A percentile compares a stretch with the other conserved stretches of the same genome.
Conservation (phyloP, 2,329 filamentous ascomycete species). For the Lachnellula subtilissima region DNA sequence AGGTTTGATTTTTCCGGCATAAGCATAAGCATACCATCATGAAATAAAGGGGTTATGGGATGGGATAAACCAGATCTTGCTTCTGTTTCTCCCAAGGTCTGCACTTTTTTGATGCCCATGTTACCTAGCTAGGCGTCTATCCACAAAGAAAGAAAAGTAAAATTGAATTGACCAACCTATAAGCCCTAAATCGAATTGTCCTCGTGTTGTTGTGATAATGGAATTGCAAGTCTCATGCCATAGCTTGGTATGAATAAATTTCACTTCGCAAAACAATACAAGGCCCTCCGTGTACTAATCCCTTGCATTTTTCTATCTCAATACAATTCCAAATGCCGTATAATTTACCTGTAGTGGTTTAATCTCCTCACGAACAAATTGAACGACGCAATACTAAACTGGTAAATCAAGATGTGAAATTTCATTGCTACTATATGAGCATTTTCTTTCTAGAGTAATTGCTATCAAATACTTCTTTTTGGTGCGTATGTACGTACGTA, state of each 20-base stretch:
- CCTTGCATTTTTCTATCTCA: no score
- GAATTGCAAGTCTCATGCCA: neutral
- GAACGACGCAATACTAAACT: no score
- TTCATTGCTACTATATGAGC: neutral
- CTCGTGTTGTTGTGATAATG: neutral
- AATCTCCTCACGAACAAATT: no score
- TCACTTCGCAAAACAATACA: no score
- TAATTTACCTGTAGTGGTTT: no score
- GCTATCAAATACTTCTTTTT: neutral
- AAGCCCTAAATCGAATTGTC: neutral
- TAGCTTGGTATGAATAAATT: no score
- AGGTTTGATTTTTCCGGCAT: slow-evolving; percentile 8
- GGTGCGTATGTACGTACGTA: neutral
- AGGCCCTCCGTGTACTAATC: no score
- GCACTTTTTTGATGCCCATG: neutral
- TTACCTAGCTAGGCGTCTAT: neutral
- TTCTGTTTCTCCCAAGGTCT: neutral
- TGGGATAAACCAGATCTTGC: neutral
- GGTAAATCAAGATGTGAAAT: no score
- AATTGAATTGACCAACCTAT: neutral
- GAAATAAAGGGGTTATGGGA: slow-evolving; percentile 3
- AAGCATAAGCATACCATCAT: slow-evolving; percentile 5
- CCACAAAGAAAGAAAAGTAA: neutral
- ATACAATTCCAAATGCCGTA: no score
- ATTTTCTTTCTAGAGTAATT: neutral